Evolutionary conservation across 768 basidiomycete species (phyloP), one percentile per base, ranked within the genome.

Genomic region (Sutorius australiensis): DNA sequence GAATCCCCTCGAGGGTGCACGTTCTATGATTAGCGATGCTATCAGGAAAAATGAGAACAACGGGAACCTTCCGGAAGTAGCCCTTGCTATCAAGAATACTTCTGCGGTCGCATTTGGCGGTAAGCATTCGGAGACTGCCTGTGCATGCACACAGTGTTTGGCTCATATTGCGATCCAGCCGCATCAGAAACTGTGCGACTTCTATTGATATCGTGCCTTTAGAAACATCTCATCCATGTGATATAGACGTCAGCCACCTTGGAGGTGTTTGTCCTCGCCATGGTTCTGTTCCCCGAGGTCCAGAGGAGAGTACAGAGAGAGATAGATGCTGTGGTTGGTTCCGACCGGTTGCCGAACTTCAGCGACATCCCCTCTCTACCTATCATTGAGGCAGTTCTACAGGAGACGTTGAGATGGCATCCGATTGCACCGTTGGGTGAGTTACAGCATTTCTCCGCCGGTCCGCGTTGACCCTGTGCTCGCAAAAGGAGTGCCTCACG

Each of bases 121-220:
- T 61, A 30, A 55, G 58, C 28, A 47, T 32, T n/a, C 30, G 16
- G 5, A 3, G 10, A 19, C 17, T 30, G 5, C 24, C 4, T 28
- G 38, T 44, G 19, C n/a, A 13, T 5, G 32, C n/a, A 1, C 27
- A 19, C n/a, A n/a, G n/a, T 3, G 16, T 34, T 34, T 42, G 37
- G 12, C 42, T 67, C 24, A 59, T 24, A 19, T 31, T 31, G 28
- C 17, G 5, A 45, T 48, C 5, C 39, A 68, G 66, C 64, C 46
- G 66, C 50, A 1, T 63, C 61, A 24, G 66, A 67, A 38, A 63
- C 66, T 27, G 66, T 67, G 42, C 34, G n/a, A n/a, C n/a, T 36
- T n/a, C 19, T 40, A 31, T 50, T 33, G 7, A 14, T 14, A 42
- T 5, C 2, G 11, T 10, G 37, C 27, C 37, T 17, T 11, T 13